A percentile compares a stretch with the other conserved stretches of the same genome.
Conservation (phyloP, 305 asterid species). For the Rubia tinctorum region DNA sequence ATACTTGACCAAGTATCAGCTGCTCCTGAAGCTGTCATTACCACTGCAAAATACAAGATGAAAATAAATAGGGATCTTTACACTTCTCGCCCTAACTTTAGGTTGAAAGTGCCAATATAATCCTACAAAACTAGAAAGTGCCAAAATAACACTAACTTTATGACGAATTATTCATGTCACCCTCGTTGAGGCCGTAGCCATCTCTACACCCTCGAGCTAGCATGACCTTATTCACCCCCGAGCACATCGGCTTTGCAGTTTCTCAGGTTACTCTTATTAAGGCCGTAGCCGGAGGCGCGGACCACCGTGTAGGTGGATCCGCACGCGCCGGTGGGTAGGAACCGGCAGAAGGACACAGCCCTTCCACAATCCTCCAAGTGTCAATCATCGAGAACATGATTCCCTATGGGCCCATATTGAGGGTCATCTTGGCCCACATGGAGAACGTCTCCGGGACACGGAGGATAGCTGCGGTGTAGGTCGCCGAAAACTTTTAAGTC, state of each 20-base stretch:
- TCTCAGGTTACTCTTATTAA: conserved; percentile 61
- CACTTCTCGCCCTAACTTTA: too few species aligned
- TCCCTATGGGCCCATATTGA: conserved; percentile 92
- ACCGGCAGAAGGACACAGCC: conserved; percentile 74
- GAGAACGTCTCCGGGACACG: conserved; percentile 78
- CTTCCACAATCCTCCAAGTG: conserved; percentile 58
- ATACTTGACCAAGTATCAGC: too few species aligned
- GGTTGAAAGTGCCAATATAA: too few species aligned
- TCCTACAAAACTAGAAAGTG: too few species aligned
- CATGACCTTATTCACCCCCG: conserved; percentile 34
- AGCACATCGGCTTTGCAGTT: conserved; percentile 70
- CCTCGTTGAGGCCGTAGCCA: conserved; percentile 56
- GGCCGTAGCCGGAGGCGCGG: conserved; percentile 77
- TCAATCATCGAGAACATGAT: conserved; percentile 97
- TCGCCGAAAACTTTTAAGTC: conserved; percentile 74
- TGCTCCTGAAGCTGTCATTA: too few species aligned
- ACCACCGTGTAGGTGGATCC: conserved; percentile 89
- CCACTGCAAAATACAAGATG: too few species aligned
- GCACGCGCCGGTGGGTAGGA: conserved; percentile 74
- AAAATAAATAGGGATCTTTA: too few species aligned
- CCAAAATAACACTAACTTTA: too few species aligned
- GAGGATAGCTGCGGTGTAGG: conserved; percentile 72
- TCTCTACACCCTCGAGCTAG: conserved; percentile 48
- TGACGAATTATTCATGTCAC: conserved; percentile 55
- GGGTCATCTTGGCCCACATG: conserved; percentile 82